Evolutionary conservation across 75 land plant species (phyloP).

Genomic region (Picea sitchensis): DNA sequence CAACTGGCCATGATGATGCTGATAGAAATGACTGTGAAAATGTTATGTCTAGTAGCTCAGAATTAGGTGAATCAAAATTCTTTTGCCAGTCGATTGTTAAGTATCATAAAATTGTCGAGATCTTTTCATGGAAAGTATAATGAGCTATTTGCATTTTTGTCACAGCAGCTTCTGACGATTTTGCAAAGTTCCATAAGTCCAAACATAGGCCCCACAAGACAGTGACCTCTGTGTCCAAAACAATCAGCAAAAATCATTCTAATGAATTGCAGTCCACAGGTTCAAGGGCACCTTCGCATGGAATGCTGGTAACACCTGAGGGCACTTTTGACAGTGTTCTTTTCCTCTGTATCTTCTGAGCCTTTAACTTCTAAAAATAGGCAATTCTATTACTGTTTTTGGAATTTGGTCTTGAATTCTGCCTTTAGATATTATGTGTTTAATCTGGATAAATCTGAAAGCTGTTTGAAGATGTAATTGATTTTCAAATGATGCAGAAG

Average conservation of each 20-base stretch:
- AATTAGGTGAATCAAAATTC: slow-evolving; percentile 11
- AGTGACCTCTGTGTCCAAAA: slow-evolving; percentile 37
- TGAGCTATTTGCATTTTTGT: neutral
- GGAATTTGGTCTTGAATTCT: slow-evolving; percentile 1
- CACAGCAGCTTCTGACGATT: slow-evolving; percentile 60
- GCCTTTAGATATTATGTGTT: neutral
- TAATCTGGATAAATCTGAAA: neutral
- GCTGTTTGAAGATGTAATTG: neutral
- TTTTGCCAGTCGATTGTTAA: neutral
- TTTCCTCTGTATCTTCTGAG: neutral
- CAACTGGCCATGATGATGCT: slow-evolving; percentile 34
- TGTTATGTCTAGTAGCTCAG: slow-evolving; percentile 13
- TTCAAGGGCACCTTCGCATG: slow-evolving; percentile 30
- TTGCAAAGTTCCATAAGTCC: slow-evolving; percentile 45
- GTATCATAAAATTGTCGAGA: neutral
- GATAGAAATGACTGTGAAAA: slow-evolving; percentile 16
- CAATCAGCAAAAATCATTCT: slow-evolving; percentile 40
- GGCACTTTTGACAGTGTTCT: neutral
- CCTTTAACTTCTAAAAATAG: neutral
- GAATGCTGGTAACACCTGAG: slow-evolving; percentile 22
- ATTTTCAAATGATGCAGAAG: slow-evolving; percentile 39
- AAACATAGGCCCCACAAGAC: slow-evolving; percentile 44
- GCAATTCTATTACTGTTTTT: neutral
- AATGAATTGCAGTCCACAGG: slow-evolving; percentile 51
- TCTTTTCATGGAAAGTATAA: neutral